Evolutionary conservation across 805 yeast species (phyloP), one percentile per base, ranked within the genome.

Genomic region (Teunomyces stri): DNA sequence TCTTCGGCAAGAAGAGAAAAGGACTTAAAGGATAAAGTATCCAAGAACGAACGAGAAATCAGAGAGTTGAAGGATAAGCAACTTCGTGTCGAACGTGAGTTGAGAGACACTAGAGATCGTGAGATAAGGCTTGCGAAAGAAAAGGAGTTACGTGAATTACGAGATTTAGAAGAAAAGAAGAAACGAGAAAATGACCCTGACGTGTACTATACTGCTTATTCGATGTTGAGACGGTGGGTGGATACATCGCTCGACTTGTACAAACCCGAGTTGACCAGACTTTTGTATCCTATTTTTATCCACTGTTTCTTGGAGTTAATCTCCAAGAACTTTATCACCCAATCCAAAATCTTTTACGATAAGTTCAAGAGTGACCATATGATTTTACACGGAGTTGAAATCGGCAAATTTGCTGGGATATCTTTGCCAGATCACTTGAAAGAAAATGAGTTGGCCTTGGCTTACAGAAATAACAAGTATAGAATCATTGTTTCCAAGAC

Each of bases 191-290:
- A 54, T 75, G 76, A 83, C 45, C 91, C 96, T 1, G 85, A 81
- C 28, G 75, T 81, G 48, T 91, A 87, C 64, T 72, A 78, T n/a
- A 76, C 89, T 40, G 96, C 96, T 1, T 94, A 90, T 68, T 73
- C 84, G 13, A 77, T 89, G 64, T 78, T 90, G 51, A 79, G 87
- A 51, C 83, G 84, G 43, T 94, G 98, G 98, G 87, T 89, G 35
- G 96, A 89, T 56, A 78, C 89, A 13, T 89, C 97, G 0, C 75
- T 94, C 56, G 99, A 92, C 64, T 77, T 94, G 68, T 94, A 94
- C 67, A 86, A 81, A 66, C 90, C 95, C 13, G 97, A 94, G 65
- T 75, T 94, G 50, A 79, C 85, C 47, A 80, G 94, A 53, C 78
- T 92, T 37, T 69, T 92, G 55, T 94, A 87, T 64, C 99, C 99